Base-by-base conservation (phyloP, 257 asterid genomes). In the Plectranthus barbatus region DNA sequence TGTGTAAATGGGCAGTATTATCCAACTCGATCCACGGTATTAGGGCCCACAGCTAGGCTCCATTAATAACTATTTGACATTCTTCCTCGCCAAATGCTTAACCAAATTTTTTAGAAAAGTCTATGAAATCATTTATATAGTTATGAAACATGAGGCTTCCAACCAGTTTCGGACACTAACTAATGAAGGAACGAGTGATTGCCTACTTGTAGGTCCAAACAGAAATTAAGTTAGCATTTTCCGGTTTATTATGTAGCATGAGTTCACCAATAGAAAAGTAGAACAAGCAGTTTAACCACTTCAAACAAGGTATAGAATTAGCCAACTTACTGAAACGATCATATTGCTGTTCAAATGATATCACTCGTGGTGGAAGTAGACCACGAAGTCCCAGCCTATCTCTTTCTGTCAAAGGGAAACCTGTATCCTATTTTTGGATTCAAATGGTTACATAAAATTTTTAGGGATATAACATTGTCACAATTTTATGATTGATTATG, bases 331-430 rank as follows among this genome's bases (percentile, higher is more conserved):
- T 90, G 83, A 93, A 93, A 64, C 99, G 97, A 12, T 66, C 86
- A 79, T 93, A 93, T 68, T 93, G 99, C 72, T 93, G 97, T 73
- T 93, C 96, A 75, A 93, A 93, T 37, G 99, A 87, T 76, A 93
- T 90, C 9, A 93, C 94, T 47, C 99, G 95, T 58, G 99, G 99
- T 67, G 99, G 99, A 33, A 93, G 96, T 65, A 93, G 94, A 63
- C 99, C 99, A 10, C 99, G 97, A 11, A 90, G 85, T 44, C 99
- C 99, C 59, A 93, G 70, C 50, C 99, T 81, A 74, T 93, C 97
- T 84, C 99, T 87, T 78, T 93, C 97, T 0, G 96, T 90, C 77
- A 80, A 58, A 50, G 99, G 96, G 75, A 93, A 93, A 41, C 90
- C 99, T 4, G 99, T 93, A 69, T 93, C 99, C 99, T 93, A 60